Evolutionary conservation across 2,329 filamentous ascomycete species (phyloP).

Genomic region (Cadophora luteo-olivacea): DNA sequence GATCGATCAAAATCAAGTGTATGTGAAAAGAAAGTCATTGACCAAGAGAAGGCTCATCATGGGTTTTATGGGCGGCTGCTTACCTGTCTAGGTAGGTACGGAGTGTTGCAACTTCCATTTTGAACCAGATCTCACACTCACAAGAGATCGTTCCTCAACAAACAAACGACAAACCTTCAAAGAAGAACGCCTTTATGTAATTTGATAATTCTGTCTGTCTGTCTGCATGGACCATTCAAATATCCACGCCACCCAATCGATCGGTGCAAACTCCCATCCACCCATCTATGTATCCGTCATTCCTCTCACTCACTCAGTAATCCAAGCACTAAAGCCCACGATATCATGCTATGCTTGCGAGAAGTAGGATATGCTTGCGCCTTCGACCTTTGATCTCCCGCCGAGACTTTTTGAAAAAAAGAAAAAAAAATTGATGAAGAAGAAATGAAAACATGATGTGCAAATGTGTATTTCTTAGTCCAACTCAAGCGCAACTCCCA

Average conservation of each 20-base stretch:
- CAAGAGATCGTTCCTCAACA: too few relatives aligned
- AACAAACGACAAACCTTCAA: too few relatives aligned
- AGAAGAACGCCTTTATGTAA: not conserved
- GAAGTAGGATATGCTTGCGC: conserved; percentile 9
- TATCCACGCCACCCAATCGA: not conserved
- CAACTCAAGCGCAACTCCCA: not conserved
- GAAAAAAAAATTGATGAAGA: too few relatives aligned
- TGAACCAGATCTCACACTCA: too few relatives aligned
- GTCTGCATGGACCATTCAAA: not conserved
- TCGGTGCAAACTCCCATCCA: not conserved
- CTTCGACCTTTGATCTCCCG: not conserved
- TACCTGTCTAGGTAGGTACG: too few relatives aligned
- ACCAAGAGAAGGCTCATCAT: too few relatives aligned
- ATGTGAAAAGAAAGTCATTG: too few relatives aligned
- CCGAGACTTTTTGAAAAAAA: not conserved
- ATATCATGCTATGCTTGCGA: conserved; percentile 3
- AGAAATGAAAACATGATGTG: not conserved
- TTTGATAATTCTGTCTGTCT: not conserved
- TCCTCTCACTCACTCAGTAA: conserved; percentile 4
- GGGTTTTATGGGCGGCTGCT: too few relatives aligned
- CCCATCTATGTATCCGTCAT: conserved; percentile 2
- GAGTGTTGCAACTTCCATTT: too few relatives aligned
- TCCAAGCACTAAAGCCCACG: conserved; percentile 5
- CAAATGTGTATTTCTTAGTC: not conserved
- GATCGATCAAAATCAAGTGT: too few relatives aligned